These are phyloP conservation scores for Fusarium sambucinum DNA, from an alignment of 2,329 filamentous ascomycete genomes.

Conservation along the genomic window DNA sequence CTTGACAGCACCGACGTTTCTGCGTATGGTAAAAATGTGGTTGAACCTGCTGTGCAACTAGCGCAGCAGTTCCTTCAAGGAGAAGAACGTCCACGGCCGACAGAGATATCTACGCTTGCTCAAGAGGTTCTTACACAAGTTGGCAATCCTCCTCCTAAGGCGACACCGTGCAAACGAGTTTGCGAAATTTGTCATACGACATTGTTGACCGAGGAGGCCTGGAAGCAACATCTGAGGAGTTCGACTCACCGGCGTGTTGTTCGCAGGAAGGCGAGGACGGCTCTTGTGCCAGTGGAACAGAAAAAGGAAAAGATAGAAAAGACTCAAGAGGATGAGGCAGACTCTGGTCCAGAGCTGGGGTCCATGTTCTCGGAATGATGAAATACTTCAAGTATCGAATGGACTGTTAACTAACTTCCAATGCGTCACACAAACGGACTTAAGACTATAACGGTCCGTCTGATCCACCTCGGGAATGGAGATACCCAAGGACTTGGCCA, in stretches of 20 bases:
- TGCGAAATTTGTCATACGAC: constrained; percentile 81
- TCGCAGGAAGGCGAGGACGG: constrained; percentile 54
- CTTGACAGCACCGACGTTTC: constrained; percentile 81
- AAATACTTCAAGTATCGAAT: neutral
- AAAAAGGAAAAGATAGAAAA: constrained; percentile 7
- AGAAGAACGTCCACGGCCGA: constrained; percentile 64
- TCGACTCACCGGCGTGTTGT: constrained; percentile 52
- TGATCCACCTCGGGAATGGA: neutral
- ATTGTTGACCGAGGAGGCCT: constrained; percentile 65
- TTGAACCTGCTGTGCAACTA: constrained; percentile 72
- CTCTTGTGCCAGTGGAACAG: constrained; percentile 52
- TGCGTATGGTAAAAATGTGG: constrained; percentile 73
- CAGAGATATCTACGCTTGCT: constrained; percentile 62
- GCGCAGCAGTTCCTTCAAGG: constrained; percentile 72
- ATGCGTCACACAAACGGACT: neutral
- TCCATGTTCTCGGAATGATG: constrained; percentile 46
- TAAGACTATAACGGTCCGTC: neutral
- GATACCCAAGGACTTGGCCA: neutral
- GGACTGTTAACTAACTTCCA: neutral
- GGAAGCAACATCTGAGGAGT: constrained; percentile 56
- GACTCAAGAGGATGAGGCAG: constrained; percentile 23
- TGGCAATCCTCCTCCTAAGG: constrained; percentile 60
- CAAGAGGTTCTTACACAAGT: constrained; percentile 66
- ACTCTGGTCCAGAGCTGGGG: constrained; percentile 48
- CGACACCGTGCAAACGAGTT: constrained; percentile 67